Conservation (phyloP, 345 rosid genomes). For the Alliaria petiolata region DNA sequence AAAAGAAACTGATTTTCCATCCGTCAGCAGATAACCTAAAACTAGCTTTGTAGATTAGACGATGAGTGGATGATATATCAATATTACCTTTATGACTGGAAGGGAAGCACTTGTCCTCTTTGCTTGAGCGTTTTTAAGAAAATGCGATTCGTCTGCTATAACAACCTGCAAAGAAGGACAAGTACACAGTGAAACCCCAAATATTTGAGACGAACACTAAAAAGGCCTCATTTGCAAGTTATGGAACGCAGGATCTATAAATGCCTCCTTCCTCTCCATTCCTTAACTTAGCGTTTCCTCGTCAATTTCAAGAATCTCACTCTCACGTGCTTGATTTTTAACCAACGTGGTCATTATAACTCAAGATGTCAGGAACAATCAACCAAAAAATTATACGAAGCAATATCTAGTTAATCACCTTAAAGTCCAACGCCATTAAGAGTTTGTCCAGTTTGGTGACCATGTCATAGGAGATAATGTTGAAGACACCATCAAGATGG, state of each 20-base stretch:
- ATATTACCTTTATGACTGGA: constrained; percentile 86
- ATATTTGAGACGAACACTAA: background rate
- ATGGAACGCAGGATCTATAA: too few species aligned
- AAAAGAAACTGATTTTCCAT: background rate
- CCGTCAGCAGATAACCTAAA: background rate
- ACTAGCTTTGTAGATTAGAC: background rate
- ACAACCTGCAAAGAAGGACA: constrained; percentile 62
- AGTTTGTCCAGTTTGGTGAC: constrained; percentile 68
- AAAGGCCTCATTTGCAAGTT: constrained; percentile 1
- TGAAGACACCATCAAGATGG: constrained; percentile 87
- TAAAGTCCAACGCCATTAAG: constrained; percentile 59
- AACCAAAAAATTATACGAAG: background rate
- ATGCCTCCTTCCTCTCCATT: background rate
- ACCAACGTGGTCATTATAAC: background rate
- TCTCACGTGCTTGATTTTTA: too few species aligned
- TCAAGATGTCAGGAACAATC: constrained; percentile 11
- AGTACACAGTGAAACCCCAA: constrained; percentile 7
- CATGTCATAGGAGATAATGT: constrained; percentile 78
- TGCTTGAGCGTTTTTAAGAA: constrained; percentile 92
- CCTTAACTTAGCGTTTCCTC: background rate
- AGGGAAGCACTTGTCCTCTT: constrained; percentile 81
- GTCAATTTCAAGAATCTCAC: background rate
- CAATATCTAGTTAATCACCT: too few species aligned
- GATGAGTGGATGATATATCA: background rate
- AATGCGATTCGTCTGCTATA: constrained; percentile 97